Percentiles rank a stretch among this genome's conserved stretches.
phyloP scores from a whole-genome alignment of 177 flowering plant species.

The Vitis hybrid region DNA sequence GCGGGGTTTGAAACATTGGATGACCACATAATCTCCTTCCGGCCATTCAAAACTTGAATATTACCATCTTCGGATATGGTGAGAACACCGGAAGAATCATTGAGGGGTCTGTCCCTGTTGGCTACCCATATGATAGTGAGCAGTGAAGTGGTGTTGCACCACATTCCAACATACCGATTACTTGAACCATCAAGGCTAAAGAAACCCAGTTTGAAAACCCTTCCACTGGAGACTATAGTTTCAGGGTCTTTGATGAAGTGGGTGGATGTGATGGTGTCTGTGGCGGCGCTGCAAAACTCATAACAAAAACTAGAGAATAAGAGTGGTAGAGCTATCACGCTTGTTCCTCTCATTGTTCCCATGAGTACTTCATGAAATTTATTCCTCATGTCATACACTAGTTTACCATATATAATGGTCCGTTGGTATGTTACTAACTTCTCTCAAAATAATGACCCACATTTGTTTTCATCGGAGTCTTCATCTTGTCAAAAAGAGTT shows the following conservation, averaged over 20 bases:
- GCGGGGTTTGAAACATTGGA: not conserved
- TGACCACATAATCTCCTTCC: not conserved
- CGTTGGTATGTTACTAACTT: too few relatives aligned
- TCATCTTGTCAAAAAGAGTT: too few relatives aligned
- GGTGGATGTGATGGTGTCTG: constrained; percentile 7
- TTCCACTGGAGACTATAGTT: too few relatives aligned
- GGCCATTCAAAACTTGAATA: not conserved
- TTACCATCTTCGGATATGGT: constrained; percentile 5
- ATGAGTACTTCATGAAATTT: too few relatives aligned
- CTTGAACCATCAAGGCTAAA: constrained; percentile 7
- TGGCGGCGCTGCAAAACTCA: constrained; percentile 7
- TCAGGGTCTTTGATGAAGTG: not conserved
- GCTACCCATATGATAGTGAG: too few relatives aligned
- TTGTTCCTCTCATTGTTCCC: too few relatives aligned
- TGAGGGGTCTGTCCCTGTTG: constrained; percentile 11
- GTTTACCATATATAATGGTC: too few relatives aligned
- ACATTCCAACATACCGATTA: constrained; percentile 21
- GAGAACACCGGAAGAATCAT: not conserved
- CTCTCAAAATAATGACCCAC: too few relatives aligned
- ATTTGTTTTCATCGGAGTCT: too few relatives aligned
- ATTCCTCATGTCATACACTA: too few relatives aligned
- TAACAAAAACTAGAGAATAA: not conserved
- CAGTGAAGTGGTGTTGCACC: too few relatives aligned
- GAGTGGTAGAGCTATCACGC: not conserved
- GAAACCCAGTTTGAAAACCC: too few relatives aligned